Evolutionary conservation across 805 yeast genomes (phyloP).

Genomic region (Candida chauliodis): DNA sequence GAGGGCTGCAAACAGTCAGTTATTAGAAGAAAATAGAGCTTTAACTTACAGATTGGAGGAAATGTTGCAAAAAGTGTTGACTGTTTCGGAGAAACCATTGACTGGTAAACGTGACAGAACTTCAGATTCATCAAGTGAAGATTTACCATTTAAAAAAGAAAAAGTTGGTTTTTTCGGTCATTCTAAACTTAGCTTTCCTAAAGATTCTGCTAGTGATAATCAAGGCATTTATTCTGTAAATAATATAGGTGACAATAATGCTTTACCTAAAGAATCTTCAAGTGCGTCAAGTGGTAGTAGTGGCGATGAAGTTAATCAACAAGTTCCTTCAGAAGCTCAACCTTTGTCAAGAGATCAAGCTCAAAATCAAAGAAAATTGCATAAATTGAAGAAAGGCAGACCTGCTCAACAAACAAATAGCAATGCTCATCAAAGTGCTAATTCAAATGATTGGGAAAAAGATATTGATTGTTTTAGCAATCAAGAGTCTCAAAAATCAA

Average conservation of each 20-base stretch:
- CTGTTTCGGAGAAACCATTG: slow-evolving; percentile 2
- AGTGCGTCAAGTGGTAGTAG: slow-evolving; percentile 7
- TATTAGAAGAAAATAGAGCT: slow-evolving; percentile 7
- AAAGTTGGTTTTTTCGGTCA: slow-evolving; percentile 8
- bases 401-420: neutral
- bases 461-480: slow-evolving; percentile 4
- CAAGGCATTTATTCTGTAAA: slow-evolving; percentile 8
- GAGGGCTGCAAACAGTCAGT: slow-evolving; percentile 7
- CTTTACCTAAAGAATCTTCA: slow-evolving; percentile 6
- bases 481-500: slow-evolving; percentile 4
- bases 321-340: slow-evolving; percentile 4
- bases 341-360: slow-evolving; percentile 6
- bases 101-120: slow-evolving; percentile 5
- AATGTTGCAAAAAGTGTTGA: slow-evolving; percentile 6
- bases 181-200: slow-evolving; percentile 7
- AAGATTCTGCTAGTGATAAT: slow-evolving; percentile 8
- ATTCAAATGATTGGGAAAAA: slow-evolving; percentile 7
- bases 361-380: neutral
- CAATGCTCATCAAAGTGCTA: neutral
- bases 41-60: slow-evolving; percentile 5
- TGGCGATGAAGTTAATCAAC: slow-evolving; percentile 7
- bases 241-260: neutral
- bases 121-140: slow-evolving; percentile 7
- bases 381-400: slow-evolving; percentile 2
- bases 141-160: slow-evolving; percentile 8